Base-by-base conservation (phyloP, 2,329 filamentous ascomycete species). In the Penicillium sp. region DNA sequence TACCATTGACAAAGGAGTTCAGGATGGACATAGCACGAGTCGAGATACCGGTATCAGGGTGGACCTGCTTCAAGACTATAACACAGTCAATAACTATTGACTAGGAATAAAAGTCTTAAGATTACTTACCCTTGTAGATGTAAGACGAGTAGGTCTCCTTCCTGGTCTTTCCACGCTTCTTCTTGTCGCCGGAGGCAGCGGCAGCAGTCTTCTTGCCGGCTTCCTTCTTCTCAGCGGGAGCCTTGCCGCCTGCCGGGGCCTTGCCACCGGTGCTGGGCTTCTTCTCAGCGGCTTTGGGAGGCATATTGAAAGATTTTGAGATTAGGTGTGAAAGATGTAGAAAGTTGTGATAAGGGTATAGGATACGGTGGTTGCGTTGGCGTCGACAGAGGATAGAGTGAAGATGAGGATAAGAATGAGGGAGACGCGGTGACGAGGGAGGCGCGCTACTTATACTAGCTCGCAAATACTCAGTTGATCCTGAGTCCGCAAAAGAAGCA, bases 111-210 rank as follows among this genome's bases (percentile, higher is more conserved):
- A n/a, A n/a, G n/a, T n/a, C n/a, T n/a, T n/a, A n/a, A n/a, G n/a
- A n/a, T n/a, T n/a, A 58, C 82, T 74, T 70, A 96, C 91, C 93
- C 82, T 97, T 98, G 87, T 97, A 98, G 78, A 98, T 98, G 83
- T 98, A 98, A 49, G 88, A 94, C 64, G 87, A 94, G 81, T 98
- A 98, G n/a, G 93, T 98, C 82, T 98, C 93, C 87, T 97, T 97
- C 78, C 93, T 85, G 63, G 90, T 88, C 90, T 98, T 98, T 79
- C 89, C 95, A 71, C 93, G 88, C 90, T 97, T 98, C 88, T 97
- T 97, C 89, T 97, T 97, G 66, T 97, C 93, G 60, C 93, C 93
- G 70, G 88, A 83, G 56, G 90, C 83, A 54, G 91, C 88, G 63
- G 81, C 76, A 43, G 72, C 66, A 46, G 93, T 97, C 87, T 97